Base-by-base conservation (phyloP, 805 yeast genomes). In the Spathaspora gorwiae region DNA sequence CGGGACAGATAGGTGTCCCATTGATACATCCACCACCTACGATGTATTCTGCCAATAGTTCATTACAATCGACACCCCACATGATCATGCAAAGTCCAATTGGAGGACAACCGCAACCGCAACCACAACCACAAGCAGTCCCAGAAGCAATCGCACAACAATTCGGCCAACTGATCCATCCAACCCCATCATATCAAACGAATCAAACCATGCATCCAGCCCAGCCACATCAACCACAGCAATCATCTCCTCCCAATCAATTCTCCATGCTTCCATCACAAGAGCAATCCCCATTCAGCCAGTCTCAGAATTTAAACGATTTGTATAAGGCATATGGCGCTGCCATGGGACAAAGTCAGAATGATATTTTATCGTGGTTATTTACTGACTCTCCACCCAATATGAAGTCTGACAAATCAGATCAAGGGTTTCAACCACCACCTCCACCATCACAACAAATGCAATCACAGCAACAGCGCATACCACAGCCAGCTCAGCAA, bases 331-430 rank as follows among this genome's bases (percentile, higher is more conserved):
- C 39, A 24, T 37, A 26, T 37, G 39, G 39, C 12, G 27, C 27
- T 26, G 39, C 37, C 12, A 30, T 38, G 1, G 64, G 65, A 9
- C 72, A 65, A 29, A 53, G 60, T 7, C 72, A 66, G 38, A 65
- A 57, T 39, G 74, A 70, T 46, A 66, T 70, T 32, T 47, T 70
- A 7, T 63, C 70, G 24, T 70, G 75, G 75, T 52, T 70, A 9
- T 68, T 68, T 46, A 64, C 64, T 3, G 72, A 67, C 31, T 14
- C 42, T 11, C 31, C 44, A 27, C 39, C 43, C 2, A 37, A 35
- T 26, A 37, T 31, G 4, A 38, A 35, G 6, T 12, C 35, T 19
- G 12, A 26, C 15, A 26, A 13, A 10, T 27, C 11, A 14, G 46
- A 33, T 26, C 46, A 27, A 26, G 39, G 11, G 5, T 13, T 10